These are phyloP conservation scores for Cyberlindnera maritima DNA, from an alignment of 805 yeast species.

Conservation along the genomic window DNA sequence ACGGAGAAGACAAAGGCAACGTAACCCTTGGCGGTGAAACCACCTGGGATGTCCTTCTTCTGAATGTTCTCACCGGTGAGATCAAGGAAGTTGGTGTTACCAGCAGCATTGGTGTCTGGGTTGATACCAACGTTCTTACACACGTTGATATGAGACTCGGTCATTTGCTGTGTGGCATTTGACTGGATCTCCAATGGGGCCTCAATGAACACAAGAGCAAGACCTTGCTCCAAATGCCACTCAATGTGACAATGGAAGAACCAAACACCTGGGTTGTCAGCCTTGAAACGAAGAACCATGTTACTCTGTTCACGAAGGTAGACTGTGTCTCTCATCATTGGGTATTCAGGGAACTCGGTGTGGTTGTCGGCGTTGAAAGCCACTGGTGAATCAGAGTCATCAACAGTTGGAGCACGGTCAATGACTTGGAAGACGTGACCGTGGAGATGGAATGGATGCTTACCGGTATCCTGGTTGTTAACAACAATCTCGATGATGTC, in stretches of 20 bases:
- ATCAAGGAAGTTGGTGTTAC: constrained; percentile 63
- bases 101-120: constrained; percentile 85
- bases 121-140: constrained; percentile 59
- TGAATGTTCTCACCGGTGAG: constrained; percentile 77
- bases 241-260: constrained; percentile 90
- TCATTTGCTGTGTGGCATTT: constrained; percentile 50
- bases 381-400: constrained; percentile 49
- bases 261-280: constrained; percentile 94
- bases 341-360: constrained; percentile 51
- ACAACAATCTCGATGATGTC: constrained; percentile 68
- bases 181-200: constrained; percentile 61
- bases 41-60: constrained; percentile 64
- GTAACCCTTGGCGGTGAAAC: constrained; percentile 93
- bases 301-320: constrained; percentile 66
- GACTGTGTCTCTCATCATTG: constrained; percentile 69
- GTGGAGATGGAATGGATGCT: constrained; percentile 78
- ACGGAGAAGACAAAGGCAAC: constrained; percentile 92
- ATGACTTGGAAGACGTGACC: constrained; percentile 70
- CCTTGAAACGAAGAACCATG: constrained; percentile 66
- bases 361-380: constrained; percentile 51
- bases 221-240: constrained; percentile 82
- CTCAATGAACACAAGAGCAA: constrained; percentile 69
- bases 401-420: constrained; percentile 47
- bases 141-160: constrained; percentile 55
- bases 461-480: constrained; percentile 77